Percentiles rank a stretch among this genome's conserved stretches.
phyloP scores from a whole-genome alignment of 75 land plant genomes.

The Pinus albicaulis region DNA sequence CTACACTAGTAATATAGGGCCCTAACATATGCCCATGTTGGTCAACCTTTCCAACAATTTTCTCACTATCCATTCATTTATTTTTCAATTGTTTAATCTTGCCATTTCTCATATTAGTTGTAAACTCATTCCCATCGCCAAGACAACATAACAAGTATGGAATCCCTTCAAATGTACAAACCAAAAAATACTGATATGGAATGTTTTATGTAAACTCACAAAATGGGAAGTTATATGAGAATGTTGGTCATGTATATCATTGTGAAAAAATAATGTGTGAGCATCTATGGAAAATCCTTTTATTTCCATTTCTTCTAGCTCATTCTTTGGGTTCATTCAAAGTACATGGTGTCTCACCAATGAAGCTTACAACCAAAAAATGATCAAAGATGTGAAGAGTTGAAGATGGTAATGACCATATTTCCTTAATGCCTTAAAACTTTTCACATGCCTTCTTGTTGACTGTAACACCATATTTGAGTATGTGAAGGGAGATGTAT shows the following conservation, averaged over 20 bases:
- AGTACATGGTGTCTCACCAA: conserved; percentile 88
- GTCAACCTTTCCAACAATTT: too few species aligned
- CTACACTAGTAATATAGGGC: too few species aligned
- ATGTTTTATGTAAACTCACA: conserved; percentile 23
- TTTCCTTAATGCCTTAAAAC: conserved; percentile 94
- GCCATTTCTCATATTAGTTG: conserved; percentile 60
- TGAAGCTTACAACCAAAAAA: conserved; percentile 94
- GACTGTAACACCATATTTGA: conserved; percentile 93
- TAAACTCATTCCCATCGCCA: conserved; percentile 86
- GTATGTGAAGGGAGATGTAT: conserved; percentile 92
- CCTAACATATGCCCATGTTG: too few species aligned
- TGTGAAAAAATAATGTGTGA: too few species aligned
- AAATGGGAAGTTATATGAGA: too few species aligned
- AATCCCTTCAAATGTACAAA: conserved; percentile 97
- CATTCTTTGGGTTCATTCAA: conserved; percentile 93
- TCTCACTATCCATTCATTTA: too few species aligned
- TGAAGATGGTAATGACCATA: conserved; percentile 92
- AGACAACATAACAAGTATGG: conserved; percentile 90
- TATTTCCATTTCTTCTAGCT: conserved; percentile 87
- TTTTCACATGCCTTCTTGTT: conserved; percentile 99
- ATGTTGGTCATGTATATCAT: too few species aligned
- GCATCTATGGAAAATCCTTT: too few species aligned
- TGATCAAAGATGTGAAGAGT: conserved; percentile 80
- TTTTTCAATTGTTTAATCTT: too few species aligned
- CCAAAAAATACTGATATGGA: conserved; percentile 68